A percentile compares a stretch with the other conserved stretches of the same genome.
These are phyloP conservation scores for Raffaelea deltoideospora DNA, from an alignment of 2,329 filamentous ascomycete species.

Conservation along the genomic window DNA sequence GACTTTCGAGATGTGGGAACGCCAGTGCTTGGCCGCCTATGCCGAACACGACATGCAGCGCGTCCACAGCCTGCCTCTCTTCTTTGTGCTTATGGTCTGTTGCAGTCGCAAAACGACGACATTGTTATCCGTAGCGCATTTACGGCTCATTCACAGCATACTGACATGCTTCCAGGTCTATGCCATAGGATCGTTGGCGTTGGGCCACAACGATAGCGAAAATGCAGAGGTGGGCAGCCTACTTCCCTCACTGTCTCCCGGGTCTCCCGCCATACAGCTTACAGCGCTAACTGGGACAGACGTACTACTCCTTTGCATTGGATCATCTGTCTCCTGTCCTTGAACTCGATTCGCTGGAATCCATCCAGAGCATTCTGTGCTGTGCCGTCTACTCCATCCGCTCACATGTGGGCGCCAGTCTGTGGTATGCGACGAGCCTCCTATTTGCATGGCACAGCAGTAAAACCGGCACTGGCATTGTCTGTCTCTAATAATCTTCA, in stretches of 20 bases:
- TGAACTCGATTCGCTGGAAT: constrained; percentile 9
- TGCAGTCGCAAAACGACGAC: too few relatives aligned
- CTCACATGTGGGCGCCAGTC: constrained; percentile 13
- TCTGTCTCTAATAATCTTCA: neutral
- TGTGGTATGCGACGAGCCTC: constrained; percentile 7
- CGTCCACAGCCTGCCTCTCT: neutral
- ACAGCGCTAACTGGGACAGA: neutral
- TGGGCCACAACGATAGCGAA: neutral
- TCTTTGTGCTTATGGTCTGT: neutral
- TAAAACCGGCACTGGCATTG: too few relatives aligned
- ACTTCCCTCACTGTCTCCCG: too few relatives aligned
- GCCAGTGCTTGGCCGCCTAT: neutral
- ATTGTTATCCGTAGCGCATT: neutral
- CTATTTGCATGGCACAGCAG: neutral
- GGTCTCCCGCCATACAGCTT: too few relatives aligned
- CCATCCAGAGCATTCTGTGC: constrained; percentile 18
- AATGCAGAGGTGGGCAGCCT: neutral
- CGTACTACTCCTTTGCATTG: neutral
- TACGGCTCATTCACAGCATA: neutral
- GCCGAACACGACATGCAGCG: too few relatives aligned
- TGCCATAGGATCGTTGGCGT: neutral
- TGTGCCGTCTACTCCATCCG: constrained; percentile 18
- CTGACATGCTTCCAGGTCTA: neutral
- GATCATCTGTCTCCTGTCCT: neutral
- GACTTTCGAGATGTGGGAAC: constrained; percentile 7